These are phyloP conservation scores for Chalara sp. DNA, from an alignment of 2,329 filamentous ascomycete genomes.

Conservation along the genomic window DNA sequence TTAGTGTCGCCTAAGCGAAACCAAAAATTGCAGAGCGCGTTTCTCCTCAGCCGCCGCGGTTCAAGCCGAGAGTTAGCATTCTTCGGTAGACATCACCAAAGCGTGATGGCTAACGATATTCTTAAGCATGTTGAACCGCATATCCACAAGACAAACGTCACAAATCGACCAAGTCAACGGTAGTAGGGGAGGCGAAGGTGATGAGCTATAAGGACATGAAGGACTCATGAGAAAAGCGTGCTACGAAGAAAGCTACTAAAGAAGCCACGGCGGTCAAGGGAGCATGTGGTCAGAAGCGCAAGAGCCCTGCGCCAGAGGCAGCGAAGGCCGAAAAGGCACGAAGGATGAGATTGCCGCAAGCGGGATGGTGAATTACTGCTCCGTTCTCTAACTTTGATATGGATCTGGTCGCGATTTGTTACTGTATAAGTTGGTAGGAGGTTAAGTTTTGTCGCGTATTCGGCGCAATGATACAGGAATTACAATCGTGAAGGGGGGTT, in stretches of 20 bases:
- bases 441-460: too few species aligned
- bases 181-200: neutral
- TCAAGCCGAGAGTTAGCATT: too few species aligned
- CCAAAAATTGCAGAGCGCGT: too few species aligned
- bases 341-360: slow-evolving; percentile 1
- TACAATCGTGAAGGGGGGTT: too few species aligned
- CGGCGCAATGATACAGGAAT: too few species aligned
- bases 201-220: neutral
- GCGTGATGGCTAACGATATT: too few species aligned
- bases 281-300: neutral
- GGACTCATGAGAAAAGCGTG: neutral
- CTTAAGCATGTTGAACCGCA: too few species aligned
- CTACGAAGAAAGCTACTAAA: neutral
- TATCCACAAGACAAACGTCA: neutral
- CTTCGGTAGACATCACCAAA: too few species aligned
- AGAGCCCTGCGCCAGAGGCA: slow-evolving; percentile 1
- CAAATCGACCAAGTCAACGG: neutral
- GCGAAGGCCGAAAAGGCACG: slow-evolving; percentile 1
- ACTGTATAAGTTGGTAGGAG: too few species aligned
- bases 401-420: neutral
- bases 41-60: too few species aligned
- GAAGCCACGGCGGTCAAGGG: neutral
- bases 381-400: slow-evolving; percentile 1
- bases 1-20: too few species aligned
- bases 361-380: slow-evolving; percentile 2